Conservation (phyloP, 306 rosid genomes). For the Castanea crenata region DNA sequence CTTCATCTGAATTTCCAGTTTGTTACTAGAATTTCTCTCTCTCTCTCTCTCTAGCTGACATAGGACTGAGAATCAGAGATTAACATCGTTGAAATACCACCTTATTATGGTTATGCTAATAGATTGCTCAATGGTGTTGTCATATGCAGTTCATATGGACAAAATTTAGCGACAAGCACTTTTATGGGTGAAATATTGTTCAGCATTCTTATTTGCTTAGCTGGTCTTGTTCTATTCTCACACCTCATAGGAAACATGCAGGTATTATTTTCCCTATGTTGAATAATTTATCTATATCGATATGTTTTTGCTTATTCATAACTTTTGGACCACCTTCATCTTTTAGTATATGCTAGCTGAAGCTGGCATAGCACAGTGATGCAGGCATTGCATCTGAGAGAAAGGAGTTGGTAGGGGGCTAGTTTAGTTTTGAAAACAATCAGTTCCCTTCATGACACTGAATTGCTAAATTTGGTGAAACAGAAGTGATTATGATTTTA, state of each 20-base stretch:
- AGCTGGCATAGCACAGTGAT: not conserved
- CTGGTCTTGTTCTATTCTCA: conserved; percentile 77
- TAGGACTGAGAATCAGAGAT: not conserved
- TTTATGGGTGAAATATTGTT: conserved; percentile 52
- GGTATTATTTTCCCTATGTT: conserved; percentile 36
- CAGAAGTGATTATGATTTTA: not conserved
- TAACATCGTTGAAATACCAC: not conserved
- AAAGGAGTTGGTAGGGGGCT: not conserved
- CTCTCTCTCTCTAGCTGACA: not conserved
- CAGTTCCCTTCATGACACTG: not conserved
- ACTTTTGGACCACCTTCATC: not conserved
- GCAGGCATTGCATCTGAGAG: not conserved
- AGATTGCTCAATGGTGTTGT: not conserved
- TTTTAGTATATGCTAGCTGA: not conserved
- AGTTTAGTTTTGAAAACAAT: not conserved
- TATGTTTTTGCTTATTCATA: not conserved
- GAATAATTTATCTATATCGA: not conserved
- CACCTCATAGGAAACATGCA: conserved; percentile 94
- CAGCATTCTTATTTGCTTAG: conserved; percentile 56
- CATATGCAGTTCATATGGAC: conserved; percentile 79
- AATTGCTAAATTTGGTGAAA: not conserved
- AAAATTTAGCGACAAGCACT: conserved; percentile 53
- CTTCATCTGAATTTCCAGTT: not conserved
- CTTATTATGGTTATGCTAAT: not conserved
- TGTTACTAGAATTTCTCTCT: not conserved